Conservation (phyloP, 2,329 filamentous ascomycete genomes). For the Colletotrichum tabaci region DNA sequence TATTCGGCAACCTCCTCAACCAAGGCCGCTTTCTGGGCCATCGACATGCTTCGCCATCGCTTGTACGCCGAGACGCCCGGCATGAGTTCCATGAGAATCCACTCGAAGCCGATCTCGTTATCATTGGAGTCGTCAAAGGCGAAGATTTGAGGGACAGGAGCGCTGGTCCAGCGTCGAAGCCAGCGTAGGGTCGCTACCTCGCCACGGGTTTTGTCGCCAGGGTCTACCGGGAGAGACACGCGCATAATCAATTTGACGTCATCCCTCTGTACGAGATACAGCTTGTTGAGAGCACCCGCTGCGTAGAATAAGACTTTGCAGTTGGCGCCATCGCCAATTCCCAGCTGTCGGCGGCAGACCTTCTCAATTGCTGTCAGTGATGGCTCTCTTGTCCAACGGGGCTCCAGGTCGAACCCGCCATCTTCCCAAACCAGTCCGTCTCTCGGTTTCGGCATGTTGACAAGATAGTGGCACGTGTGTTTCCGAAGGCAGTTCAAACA, state of each 20-base stretch:
- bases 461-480: background rate
- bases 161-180: constrained; percentile 48
- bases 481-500: rapidly evolving
- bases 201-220: constrained; percentile 53
- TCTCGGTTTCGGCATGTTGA: background rate
- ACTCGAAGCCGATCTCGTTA: constrained; percentile 57
- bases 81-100: constrained; percentile 56
- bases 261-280: constrained; percentile 43
- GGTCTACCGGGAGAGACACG: constrained; percentile 54
- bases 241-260: constrained; percentile 48
- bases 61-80: constrained; percentile 45
- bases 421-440: constrained; percentile 42
- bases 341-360: constrained; percentile 39
- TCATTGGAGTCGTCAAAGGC: constrained; percentile 50
- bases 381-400: constrained; percentile 42
- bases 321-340: constrained; percentile 22
- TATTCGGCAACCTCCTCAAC: constrained; percentile 50
- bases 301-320: constrained; percentile 41
- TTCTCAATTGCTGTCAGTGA: constrained; percentile 39
- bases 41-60: constrained; percentile 49
- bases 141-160: constrained; percentile 54
- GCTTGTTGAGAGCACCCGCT: constrained; percentile 45
- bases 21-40: constrained; percentile 51
- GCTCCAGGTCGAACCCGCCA: constrained; percentile 13
- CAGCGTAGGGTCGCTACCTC: constrained; percentile 57